phyloP scores from a whole-genome alignment of 2,329 filamentous ascomycete genomes.

The Bisporella sp. region DNA sequence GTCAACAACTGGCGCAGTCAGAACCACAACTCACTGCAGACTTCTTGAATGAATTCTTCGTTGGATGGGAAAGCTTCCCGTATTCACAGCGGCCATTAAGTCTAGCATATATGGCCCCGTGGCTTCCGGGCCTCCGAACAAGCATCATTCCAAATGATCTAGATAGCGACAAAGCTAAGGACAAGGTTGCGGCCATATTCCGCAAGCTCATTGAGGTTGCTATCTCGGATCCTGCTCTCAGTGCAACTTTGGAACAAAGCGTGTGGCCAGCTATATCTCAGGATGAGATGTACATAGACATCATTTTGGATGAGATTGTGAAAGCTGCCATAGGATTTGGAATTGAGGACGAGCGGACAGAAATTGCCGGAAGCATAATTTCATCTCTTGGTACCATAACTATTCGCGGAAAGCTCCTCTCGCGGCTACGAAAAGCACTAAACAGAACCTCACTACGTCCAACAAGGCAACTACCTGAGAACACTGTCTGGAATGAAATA shows the following conservation, averaged over 20 bases:
- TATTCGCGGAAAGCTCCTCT: conserved; percentile 57
- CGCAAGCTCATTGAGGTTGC: conserved; percentile 61
- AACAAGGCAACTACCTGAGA: conserved; percentile 59
- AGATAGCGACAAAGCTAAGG: conserved; percentile 59
- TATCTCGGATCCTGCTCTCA: conserved; percentile 51
- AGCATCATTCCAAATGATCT: conserved; percentile 50
- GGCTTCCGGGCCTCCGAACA: conserved; percentile 55
- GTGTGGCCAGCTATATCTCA: conserved; percentile 59
- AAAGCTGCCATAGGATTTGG: conserved; percentile 55
- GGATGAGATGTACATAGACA: conserved; percentile 59
- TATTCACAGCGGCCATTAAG: conserved; percentile 61
- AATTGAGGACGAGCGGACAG: conserved; percentile 50
- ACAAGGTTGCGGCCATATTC: conserved; percentile 57
- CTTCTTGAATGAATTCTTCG: conserved; percentile 67
- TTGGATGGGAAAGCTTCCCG: conserved; percentile 63
- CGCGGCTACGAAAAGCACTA: conserved; percentile 57
- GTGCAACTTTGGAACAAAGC: conserved; percentile 54
- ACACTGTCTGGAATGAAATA: conserved; percentile 63
- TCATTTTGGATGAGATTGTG: conserved; percentile 60
- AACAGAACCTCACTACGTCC: conserved; percentile 60
- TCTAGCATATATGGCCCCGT: conserved; percentile 63
- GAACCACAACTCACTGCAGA: conserved; percentile 63
- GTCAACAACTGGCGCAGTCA: conserved; percentile 52
- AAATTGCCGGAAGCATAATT: conserved; percentile 55
- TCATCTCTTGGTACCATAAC: conserved; percentile 59